Evolutionary conservation across 2,329 filamentous ascomycete species (phyloP).

Genomic region (Chaetomium strumarium): DNA sequence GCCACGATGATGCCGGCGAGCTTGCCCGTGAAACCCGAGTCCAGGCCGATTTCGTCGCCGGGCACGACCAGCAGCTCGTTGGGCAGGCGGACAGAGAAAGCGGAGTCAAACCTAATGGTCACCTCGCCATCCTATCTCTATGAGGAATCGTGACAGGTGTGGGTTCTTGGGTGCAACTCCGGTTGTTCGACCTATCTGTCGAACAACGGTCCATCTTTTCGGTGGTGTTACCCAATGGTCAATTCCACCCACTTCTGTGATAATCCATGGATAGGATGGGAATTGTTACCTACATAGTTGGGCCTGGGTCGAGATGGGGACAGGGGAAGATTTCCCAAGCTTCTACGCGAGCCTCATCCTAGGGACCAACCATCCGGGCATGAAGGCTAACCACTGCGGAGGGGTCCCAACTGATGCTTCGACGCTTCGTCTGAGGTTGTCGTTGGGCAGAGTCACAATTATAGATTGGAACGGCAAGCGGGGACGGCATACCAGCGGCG

Average conservation of each 20-base stretch:
- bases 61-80: neutral
- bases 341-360: no score
- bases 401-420: neutral
- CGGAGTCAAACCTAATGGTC: neutral
- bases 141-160: neutral
- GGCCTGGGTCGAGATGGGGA: neutral
- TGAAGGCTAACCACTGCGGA: neutral
- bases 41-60: no score
- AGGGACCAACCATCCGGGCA: neutral
- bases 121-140: neutral
- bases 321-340: no score
- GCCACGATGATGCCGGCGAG: no score
- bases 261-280: no score
- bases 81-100: neutral
- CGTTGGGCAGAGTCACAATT: neutral
- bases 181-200: neutral
- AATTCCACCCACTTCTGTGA: no score
- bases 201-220: no score
- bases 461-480: neutral
- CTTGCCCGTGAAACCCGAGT: no score
- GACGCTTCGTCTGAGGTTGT: neutral
- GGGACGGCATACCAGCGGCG: no score
- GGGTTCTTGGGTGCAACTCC: neutral
- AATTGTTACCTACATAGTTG: neutral
- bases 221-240: no score